Evolutionary conservation across 768 basidiomycete genomes (phyloP).

Genomic region (Trametes villosa): DNA sequence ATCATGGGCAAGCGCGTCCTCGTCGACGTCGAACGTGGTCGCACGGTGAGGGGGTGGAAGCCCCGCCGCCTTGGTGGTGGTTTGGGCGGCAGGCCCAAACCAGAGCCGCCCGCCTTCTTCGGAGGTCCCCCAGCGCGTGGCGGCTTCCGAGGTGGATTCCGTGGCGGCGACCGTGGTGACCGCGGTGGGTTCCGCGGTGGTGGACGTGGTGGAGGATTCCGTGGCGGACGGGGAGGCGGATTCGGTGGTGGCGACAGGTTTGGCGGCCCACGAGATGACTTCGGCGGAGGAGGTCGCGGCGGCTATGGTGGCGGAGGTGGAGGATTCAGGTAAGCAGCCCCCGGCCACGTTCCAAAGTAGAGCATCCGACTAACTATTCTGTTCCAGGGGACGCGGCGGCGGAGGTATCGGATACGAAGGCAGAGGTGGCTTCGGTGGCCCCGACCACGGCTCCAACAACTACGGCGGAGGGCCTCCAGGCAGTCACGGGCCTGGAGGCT

Average conservation of each 20-base stretch:
- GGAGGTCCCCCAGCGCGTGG: slow-evolving; percentile 34
- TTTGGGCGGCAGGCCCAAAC: slow-evolving; percentile 96
- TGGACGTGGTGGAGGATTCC: slow-evolving; percentile 40
- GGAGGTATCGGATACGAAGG: slow-evolving; percentile 76
- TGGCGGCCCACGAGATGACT: slow-evolving; percentile 42
- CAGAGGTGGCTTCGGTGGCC: slow-evolving; percentile 53
- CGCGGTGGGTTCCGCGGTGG: slow-evolving; percentile 40
- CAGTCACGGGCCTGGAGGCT: slow-evolving; percentile 37
- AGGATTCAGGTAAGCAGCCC: slow-evolving; percentile 19
- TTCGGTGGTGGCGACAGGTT: slow-evolving; percentile 41
- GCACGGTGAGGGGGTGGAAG: slow-evolving; percentile 98
- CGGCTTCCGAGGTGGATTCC: slow-evolving; percentile 37
- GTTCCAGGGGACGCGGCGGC: slow-evolving; percentile 61
- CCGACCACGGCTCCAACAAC: slow-evolving; percentile 41
- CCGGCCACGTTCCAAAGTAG: too few relatives aligned
- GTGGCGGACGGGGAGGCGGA: slow-evolving; percentile 35
- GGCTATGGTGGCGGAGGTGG: slow-evolving; percentile 35
- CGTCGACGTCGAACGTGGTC: slow-evolving; percentile 97
- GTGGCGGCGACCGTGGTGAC: slow-evolving; percentile 38
- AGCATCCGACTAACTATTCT: slow-evolving; percentile 1
- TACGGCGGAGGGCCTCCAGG: slow-evolving; percentile 47
- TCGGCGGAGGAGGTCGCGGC: slow-evolving; percentile 42
- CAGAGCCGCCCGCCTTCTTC: slow-evolving; percentile 43
- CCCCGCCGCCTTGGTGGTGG: slow-evolving; percentile 97
- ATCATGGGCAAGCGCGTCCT: slow-evolving; percentile 96